A percentile compares a stretch with the other conserved stretches of the same genome.
Evolutionary conservation across 345 rosid species (phyloP).

Genomic region (Eucalyptus guilfoylei): DNA sequence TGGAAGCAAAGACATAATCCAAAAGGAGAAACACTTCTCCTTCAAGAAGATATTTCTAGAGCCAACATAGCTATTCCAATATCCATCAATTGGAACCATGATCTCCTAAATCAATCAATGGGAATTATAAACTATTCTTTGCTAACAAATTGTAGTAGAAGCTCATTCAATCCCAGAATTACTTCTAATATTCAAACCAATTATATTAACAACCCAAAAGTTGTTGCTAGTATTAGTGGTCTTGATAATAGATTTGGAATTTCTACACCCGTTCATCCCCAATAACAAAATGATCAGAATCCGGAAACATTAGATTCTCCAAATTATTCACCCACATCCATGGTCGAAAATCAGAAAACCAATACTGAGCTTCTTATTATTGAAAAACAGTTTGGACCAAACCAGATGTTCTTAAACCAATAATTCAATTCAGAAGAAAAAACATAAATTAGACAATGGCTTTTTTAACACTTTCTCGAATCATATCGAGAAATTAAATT

Average conservation of each 20-base stretch:
- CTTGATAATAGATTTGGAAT: not conserved
- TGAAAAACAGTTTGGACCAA: not conserved
- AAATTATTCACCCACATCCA: not conserved
- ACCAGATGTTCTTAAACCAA: not conserved
- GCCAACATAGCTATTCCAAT: not conserved
- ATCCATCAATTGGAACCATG: not conserved
- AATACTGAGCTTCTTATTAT: not conserved
- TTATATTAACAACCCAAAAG: not conserved
- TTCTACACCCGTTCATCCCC: not conserved
- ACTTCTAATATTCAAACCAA: not conserved
- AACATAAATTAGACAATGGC: not conserved
- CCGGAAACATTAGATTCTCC: not conserved
- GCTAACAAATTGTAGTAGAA: not conserved
- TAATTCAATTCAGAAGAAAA: not conserved
- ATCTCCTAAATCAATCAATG: not conserved
- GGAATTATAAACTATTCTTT: not conserved
- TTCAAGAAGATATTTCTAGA: not conserved
- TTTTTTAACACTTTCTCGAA: not conserved
- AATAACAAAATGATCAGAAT: not conserved
- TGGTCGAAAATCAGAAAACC: not conserved
- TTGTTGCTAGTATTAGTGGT: not conserved
- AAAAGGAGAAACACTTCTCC: not conserved
- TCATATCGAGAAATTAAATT: not conserved
- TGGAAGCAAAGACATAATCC: not conserved
- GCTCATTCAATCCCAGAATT: accelerated